phyloP scores from a whole-genome alignment of 176 grass and related monocot species.

The Phoenix roebelenii region DNA sequence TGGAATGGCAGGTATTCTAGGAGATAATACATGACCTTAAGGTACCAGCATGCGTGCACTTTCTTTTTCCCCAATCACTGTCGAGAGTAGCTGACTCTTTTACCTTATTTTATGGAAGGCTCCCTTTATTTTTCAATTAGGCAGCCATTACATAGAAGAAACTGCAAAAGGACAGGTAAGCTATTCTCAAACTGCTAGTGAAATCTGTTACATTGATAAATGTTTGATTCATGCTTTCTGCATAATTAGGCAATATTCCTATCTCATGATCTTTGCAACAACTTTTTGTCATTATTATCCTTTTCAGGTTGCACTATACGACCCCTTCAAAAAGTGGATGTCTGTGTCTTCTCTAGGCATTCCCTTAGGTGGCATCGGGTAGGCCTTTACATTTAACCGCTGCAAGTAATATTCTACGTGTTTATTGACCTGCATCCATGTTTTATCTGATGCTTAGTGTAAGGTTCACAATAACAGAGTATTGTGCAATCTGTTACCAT shows the following conservation, averaged over 20 bases:
- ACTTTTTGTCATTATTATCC: slow-evolving; percentile 1
- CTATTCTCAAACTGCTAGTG: neutral
- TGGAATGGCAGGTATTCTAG: no score
- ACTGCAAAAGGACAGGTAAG: slow-evolving; percentile 74
- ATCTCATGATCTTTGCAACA: neutral
- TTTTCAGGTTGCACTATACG: slow-evolving; percentile 61
- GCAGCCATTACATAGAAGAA: slow-evolving; percentile 72
- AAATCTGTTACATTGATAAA: slow-evolving; percentile 6
- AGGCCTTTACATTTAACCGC: slow-evolving; percentile 24
- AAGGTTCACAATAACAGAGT: no score
- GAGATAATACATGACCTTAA: no score
- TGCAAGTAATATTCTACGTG: slow-evolving; percentile 6
- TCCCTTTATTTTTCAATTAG: slow-evolving; percentile 59
- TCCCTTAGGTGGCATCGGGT: slow-evolving; percentile 95
- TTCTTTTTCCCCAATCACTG: no score
- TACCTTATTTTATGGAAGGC: slow-evolving; percentile 25
- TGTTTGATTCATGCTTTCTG: neutral
- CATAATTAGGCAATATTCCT: neutral
- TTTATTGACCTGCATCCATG: neutral
- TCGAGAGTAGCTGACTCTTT: no score
- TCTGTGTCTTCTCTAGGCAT: slow-evolving; percentile 68
- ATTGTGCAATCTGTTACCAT: no score
- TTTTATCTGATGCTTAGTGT: no score
- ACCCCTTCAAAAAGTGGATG: slow-evolving; percentile 70
- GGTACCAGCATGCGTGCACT: no score